phyloP scores from a whole-genome alignment of 306 rosid species.

The Vigna reflexopilosa region DNA sequence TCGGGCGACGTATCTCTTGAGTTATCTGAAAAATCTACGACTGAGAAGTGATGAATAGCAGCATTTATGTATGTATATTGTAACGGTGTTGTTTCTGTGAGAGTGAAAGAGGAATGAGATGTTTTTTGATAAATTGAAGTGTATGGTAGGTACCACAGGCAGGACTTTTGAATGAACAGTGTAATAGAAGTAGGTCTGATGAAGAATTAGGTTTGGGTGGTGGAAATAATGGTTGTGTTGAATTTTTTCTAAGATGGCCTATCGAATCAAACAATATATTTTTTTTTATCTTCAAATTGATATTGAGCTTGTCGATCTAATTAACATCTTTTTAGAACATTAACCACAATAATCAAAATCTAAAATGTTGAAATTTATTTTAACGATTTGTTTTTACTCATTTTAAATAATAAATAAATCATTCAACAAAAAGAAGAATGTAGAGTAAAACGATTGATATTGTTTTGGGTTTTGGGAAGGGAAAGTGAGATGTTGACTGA shows the following conservation, averaged over 20 bases:
- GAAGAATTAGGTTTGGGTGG: not conserved
- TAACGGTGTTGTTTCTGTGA: constrained; percentile 46
- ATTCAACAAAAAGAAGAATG: no score
- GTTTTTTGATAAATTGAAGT: constrained; percentile 21
- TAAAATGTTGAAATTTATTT: no score
- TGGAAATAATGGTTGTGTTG: not conserved
- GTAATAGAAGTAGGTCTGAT: not conserved
- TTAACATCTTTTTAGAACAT: no score
- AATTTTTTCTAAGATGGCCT: no score
- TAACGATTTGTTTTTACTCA: no score
- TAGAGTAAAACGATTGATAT: no score
- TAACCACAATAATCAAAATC: no score
- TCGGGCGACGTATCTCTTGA: constrained; percentile 49
- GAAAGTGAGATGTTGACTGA: not conserved
- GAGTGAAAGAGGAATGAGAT: constrained; percentile 45
- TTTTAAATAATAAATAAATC: no score
- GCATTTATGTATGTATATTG: not conserved
- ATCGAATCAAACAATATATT: no score
- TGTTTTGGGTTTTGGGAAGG: constrained; percentile 30
- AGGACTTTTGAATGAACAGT: constrained; percentile 29
- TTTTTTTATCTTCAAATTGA: no score
- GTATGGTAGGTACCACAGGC: constrained; percentile 14
- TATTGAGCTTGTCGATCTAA: no score
- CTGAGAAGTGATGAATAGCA: not conserved
- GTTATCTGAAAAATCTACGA: constrained; percentile 36